These are phyloP conservation scores for Microstegium vimineum DNA, from an alignment of 176 grass and related monocot species.

Conservation along the genomic window DNA sequence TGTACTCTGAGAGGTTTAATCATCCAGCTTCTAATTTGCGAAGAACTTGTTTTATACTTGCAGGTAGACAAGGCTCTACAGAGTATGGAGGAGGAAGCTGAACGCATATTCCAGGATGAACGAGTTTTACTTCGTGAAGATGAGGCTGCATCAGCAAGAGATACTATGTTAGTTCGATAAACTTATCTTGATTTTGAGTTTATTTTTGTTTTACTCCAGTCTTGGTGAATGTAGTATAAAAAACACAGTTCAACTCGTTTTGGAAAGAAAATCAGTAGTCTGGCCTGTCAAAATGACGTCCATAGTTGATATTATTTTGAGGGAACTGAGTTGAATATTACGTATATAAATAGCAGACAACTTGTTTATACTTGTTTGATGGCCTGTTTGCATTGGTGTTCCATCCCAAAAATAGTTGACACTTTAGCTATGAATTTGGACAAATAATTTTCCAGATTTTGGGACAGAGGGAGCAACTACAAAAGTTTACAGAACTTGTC, in stretches of 20 bases:
- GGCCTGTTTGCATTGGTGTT: background rate
- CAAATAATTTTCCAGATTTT: background rate
- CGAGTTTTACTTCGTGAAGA: slow-evolving; percentile 81
- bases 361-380: background rate
- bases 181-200: background rate
- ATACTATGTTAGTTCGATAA: slow-evolving; percentile 76
- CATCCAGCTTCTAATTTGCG: slow-evolving; percentile 5
- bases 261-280: background rate
- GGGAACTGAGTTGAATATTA: background rate
- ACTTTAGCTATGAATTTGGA: background rate
- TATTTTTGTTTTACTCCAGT: slow-evolving; percentile 11
- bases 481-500: background rate
- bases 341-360: background rate
- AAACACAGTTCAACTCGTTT: background rate
- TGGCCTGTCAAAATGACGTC: background rate
- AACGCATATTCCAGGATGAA: slow-evolving; percentile 85
- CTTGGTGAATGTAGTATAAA: background rate
- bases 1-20: background rate
- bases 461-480: background rate
- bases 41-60: slow-evolving; percentile 15
- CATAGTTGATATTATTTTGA: background rate
- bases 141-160: slow-evolving; percentile 73
- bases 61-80: slow-evolving; percentile 93
- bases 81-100: slow-evolving; percentile 97
- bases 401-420: background rate